Conservation (phyloP, 2,329 filamentous ascomycete species). For the Pseudogymnoascus destructans region DNA sequence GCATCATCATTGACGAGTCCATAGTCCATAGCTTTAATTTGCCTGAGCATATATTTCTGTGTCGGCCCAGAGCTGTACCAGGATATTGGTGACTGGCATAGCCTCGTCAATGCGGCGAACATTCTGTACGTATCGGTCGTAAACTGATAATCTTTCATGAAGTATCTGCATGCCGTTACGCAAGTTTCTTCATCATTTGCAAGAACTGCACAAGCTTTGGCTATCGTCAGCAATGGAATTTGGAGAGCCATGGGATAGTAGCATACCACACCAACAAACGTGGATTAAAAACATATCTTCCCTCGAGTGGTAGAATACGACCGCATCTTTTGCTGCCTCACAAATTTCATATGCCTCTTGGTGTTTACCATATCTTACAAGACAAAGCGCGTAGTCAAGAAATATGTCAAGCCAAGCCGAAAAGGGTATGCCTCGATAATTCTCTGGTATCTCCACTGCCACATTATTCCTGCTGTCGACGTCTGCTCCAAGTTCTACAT, state of each 20-base stretch:
- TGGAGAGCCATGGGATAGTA: not conserved
- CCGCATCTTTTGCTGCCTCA: constrained; percentile 64
- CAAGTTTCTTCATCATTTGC: constrained; percentile 68
- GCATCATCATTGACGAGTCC: constrained; percentile 41
- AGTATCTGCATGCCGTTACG: constrained; percentile 60
- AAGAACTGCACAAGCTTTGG: constrained; percentile 65
- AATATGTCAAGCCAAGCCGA: constrained; percentile 82
- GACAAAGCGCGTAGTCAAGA: constrained; percentile 67
- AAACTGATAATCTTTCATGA: constrained; percentile 72
- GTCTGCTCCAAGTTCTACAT: constrained; percentile 20
- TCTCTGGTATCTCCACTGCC: constrained; percentile 18
- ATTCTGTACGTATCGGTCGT: constrained; percentile 73
- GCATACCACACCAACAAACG: constrained; percentile 59
- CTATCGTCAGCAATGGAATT: constrained; percentile 13
- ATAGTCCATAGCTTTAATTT: constrained; percentile 81
- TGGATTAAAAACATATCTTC: constrained; percentile 60
- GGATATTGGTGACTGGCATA: constrained; percentile 58
- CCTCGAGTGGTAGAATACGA: constrained; percentile 63
- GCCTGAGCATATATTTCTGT: constrained; percentile 82
- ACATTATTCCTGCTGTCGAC: constrained; percentile 13
- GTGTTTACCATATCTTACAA: constrained; percentile 53
- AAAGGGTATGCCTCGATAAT: constrained; percentile 68
- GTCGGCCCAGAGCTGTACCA: constrained; percentile 71
- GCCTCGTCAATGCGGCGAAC: constrained; percentile 62
- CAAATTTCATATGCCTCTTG: constrained; percentile 70